Percentiles rank a stretch among this genome's conserved stretches.
Evolutionary conservation across 2,329 filamentous ascomycete species (phyloP).

Genomic region (Exophiala lecanii-corni): DNA sequence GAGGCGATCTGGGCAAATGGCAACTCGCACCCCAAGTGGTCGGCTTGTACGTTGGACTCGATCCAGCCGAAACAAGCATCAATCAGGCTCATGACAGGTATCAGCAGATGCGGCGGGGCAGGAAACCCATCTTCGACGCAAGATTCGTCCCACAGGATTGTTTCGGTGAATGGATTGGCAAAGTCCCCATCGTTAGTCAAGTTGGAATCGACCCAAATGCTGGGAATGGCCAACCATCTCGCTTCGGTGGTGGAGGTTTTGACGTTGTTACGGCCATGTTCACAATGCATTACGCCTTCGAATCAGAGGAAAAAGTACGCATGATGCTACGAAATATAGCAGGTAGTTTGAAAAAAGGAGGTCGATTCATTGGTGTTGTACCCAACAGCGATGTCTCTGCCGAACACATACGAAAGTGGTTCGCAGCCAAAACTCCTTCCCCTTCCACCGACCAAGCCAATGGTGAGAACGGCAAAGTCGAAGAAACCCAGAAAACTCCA

Average conservation of each 20-base stretch:
- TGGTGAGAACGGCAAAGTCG: constrained; percentile 35
- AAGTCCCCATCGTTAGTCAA: constrained; percentile 74
- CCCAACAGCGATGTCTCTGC: constrained; percentile 94
- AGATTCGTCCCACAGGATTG: constrained; percentile 91
- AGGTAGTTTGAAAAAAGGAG: constrained; percentile 84
- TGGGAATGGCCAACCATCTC: constrained; percentile 53
- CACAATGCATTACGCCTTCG: constrained; percentile 98
- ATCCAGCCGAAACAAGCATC: constrained; percentile 89
- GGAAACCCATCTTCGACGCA: constrained; percentile 68
- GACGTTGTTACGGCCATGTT: constrained; percentile 99
- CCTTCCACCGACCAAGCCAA: constrained; percentile 33
- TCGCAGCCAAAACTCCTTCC: constrained; percentile 46
- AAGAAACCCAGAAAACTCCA: not conserved
- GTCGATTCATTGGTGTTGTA: constrained; percentile 88
- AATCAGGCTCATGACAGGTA: constrained; percentile 85
- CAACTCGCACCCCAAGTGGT: constrained; percentile 86
- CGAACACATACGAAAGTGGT: constrained; percentile 70
- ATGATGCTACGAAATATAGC: constrained; percentile 93
- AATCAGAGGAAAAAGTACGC: constrained; percentile 81
- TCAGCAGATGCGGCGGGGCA: constrained; percentile 61
- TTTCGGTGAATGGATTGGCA: constrained; percentile 76
- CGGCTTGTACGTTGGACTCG: constrained; percentile 88
- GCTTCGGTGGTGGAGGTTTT: constrained; percentile 72
- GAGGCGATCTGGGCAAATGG: constrained; percentile 94
- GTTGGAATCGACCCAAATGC: constrained; percentile 79